phyloP scores from a whole-genome alignment of 1,284 basidiomycete genomes.

The Meripilus lineatus region DNA sequence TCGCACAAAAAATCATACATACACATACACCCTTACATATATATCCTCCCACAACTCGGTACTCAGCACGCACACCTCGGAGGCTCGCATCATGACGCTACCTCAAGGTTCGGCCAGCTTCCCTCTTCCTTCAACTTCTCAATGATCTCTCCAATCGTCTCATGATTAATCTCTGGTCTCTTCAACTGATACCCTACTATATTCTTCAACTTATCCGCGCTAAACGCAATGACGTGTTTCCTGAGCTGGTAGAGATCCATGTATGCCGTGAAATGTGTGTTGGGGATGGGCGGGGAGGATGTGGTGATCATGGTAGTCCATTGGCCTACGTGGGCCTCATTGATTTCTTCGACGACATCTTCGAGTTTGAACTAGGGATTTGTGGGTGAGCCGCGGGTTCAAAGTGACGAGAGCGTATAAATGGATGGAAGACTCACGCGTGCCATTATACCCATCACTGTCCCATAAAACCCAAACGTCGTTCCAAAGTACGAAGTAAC shows the following conservation, averaged over 20 bases:
- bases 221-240: conserved; percentile 62
- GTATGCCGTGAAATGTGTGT: conserved; percentile 78
- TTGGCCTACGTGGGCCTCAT: conserved; percentile 79
- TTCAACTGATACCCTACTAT: conserved; percentile 68
- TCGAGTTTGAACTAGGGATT: conserved; percentile 47
- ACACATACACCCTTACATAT: too few species aligned
- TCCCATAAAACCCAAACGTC: conserved; percentile 80
- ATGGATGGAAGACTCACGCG: conserved; percentile 41
- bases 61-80: neutral
- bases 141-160: conserved; percentile 68
- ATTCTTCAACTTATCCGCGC: conserved; percentile 67
- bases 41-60: neutral
- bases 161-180: conserved; percentile 57
- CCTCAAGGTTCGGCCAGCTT: conserved; percentile 55
- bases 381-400: neutral
- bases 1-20: too few species aligned
- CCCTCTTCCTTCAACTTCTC: conserved; percentile 77
- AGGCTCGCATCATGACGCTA: conserved; percentile 4
- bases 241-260: conserved; percentile 72
- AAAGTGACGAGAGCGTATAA: too few species aligned
- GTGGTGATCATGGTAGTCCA: conserved; percentile 82
- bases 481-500: conserved; percentile 78
- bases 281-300: conserved; percentile 71
- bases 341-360: conserved; percentile 81
- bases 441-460: conserved; percentile 64